Conservation (phyloP, 768 basidiomycete species). For the Boletus speciosus region DNA sequence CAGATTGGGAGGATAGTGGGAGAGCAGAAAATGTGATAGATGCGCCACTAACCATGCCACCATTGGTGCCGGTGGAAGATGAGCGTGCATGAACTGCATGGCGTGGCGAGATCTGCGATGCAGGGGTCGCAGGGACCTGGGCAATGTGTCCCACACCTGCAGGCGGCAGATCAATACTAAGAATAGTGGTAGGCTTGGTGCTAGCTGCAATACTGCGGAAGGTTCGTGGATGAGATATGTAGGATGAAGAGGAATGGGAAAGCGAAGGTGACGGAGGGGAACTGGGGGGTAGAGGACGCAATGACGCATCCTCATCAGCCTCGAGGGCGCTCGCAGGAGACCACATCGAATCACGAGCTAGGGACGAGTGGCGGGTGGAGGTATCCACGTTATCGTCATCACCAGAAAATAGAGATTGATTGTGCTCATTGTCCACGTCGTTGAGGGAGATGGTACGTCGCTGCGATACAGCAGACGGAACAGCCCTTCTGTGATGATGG, state of each 20-base stretch:
- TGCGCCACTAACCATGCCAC: constrained; percentile 44
- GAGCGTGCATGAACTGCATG: constrained; percentile 58
- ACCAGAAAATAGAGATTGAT: constrained; percentile 35
- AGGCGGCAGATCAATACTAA: constrained; percentile 81
- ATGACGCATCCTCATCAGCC: constrained; percentile 93
- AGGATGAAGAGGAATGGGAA: constrained; percentile 79
- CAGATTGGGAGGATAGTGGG: constrained; percentile 45
- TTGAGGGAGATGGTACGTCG: constrained; percentile 65
- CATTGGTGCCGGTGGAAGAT: constrained; percentile 51
- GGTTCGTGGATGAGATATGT: constrained; percentile 76
- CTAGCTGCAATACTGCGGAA: constrained; percentile 81
- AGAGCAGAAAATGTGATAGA: constrained; percentile 76
- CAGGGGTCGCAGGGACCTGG: constrained; percentile 67
- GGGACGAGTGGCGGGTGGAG: constrained; percentile 50
- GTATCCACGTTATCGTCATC: constrained; percentile 45
- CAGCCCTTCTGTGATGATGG: constrained; percentile 17
- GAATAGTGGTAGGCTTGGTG: constrained; percentile 91
- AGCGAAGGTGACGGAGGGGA: constrained; percentile 84
- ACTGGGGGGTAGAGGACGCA: constrained; percentile 87
- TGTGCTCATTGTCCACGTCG: constrained; percentile 48
- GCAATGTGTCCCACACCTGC: constrained; percentile 91
- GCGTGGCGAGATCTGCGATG: constrained; percentile 47
- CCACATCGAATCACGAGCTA: constrained; percentile 74
- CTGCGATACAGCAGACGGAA: constrained; percentile 29
- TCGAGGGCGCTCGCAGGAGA: constrained; percentile 72